These are phyloP conservation scores for Botryotinia narcissicola DNA, from an alignment of 2,329 filamentous ascomycete species.

Conservation along the genomic window DNA sequence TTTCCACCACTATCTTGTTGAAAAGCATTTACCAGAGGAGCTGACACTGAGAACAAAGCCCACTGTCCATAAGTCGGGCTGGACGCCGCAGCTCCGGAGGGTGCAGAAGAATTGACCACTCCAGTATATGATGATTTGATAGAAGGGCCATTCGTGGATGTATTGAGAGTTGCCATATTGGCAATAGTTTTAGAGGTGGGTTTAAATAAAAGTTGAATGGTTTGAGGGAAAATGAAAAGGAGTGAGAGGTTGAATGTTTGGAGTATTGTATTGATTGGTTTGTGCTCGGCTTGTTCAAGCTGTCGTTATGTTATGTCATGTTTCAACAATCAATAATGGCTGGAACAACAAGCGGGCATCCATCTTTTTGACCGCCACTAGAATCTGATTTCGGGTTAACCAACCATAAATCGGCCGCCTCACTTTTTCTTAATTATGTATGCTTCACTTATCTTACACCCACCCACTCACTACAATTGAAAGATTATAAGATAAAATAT, in stretches of 20 bases:
- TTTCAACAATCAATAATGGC: constrained; percentile 1
- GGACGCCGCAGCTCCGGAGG: constrained; percentile 54
- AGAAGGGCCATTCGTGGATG: constrained; percentile 74
- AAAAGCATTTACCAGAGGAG: constrained; percentile 89
- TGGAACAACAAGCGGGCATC: constrained; percentile 4
- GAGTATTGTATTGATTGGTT: constrained; percentile 10
- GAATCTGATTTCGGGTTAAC: background rate
- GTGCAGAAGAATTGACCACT: constrained; percentile 59
- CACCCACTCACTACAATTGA: background rate
- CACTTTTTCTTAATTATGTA: constrained; percentile 9
- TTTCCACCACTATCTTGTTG: constrained; percentile 77
- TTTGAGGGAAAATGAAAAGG: background rate
- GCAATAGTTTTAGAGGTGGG: constrained; percentile 4
- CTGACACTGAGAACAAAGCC: constrained; percentile 91
- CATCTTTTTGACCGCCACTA: constrained; percentile 12
- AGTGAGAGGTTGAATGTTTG: background rate
- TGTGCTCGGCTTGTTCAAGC: constrained; percentile 16
- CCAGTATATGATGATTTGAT: constrained; percentile 82
- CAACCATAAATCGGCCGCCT: constrained; percentile 15
- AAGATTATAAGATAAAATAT: background rate
- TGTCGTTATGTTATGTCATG: constrained; percentile 14
- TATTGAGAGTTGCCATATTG: constrained; percentile 74
- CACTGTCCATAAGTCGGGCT: constrained; percentile 88
- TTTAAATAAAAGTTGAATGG: background rate
- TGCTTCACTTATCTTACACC: constrained; percentile 4